These are phyloP conservation scores for Pyrenochaeta sp. DNA, from an alignment of 2,329 filamentous ascomycete species.

Conservation along the genomic window DNA sequence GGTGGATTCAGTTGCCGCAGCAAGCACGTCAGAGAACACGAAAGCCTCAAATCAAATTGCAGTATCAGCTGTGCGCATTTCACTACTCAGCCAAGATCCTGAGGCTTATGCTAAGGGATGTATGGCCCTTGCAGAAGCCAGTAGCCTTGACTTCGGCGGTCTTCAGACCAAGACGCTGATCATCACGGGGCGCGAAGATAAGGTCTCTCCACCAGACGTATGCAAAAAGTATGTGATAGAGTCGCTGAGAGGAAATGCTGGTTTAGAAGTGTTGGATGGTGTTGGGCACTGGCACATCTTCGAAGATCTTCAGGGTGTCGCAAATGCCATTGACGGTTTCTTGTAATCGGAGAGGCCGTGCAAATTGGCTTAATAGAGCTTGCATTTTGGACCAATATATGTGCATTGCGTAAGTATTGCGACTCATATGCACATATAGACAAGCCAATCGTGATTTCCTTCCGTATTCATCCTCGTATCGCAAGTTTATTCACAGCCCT, in stretches of 20 bases:
- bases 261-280: conserved; percentile 47
- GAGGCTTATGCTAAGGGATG: conserved; percentile 66
- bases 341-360: too few relatives aligned
- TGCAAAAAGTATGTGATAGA: conserved; percentile 45
- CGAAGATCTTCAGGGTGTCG: conserved; percentile 54
- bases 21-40: conserved; percentile 50
- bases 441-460: too few relatives aligned
- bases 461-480: too few relatives aligned
- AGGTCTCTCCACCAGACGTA: conserved; percentile 50
- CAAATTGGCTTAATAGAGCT: too few relatives aligned
- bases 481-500: too few relatives aligned
- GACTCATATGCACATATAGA: too few relatives aligned
- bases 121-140: conserved; percentile 56
- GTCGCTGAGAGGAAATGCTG: conserved; percentile 35
- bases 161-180: conserved; percentile 41
- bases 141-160: conserved; percentile 43
- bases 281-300: conserved; percentile 63
- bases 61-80: conserved; percentile 53
- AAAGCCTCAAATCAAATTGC: conserved; percentile 52
- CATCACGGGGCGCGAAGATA: conserved; percentile 58
- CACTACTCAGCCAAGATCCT: conserved; percentile 58
- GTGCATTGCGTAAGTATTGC: too few relatives aligned
- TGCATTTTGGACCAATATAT: too few relatives aligned
- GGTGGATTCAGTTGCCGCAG: conserved; percentile 48
- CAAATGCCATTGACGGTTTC: conserved; percentile 35